Evolutionary conservation across 352 stramenopile species (phyloP).

Genomic region (Paralagenidium karlingii): DNA sequence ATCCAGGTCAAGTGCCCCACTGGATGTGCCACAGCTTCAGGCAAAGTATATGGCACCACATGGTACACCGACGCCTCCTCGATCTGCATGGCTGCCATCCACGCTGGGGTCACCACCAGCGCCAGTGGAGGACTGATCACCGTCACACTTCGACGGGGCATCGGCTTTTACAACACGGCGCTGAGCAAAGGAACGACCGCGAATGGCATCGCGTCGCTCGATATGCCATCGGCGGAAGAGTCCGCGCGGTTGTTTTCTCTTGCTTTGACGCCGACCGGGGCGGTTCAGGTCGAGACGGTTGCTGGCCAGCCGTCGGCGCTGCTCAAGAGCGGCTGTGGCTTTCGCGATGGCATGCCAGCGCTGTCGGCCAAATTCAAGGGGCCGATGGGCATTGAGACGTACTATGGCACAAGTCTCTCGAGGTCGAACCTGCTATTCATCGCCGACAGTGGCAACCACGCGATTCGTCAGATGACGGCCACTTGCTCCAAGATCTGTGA

Average conservation of each 20-base stretch:
- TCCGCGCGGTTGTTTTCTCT: conserved; percentile 50
- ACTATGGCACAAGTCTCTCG: conserved; percentile 33
- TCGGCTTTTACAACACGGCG: conserved; percentile 12
- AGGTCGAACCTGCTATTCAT: conserved; percentile 72
- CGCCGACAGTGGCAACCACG: conserved; percentile 90
- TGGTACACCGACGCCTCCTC: conserved; percentile 85
- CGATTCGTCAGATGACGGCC: conserved; percentile 84
- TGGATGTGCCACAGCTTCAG: conserved; percentile 18
- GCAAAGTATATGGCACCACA: conserved; percentile 39
- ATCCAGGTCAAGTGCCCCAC: conserved; percentile 74
- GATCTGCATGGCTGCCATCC: conserved; percentile 86
- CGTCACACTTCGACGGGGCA: conserved; percentile 26
- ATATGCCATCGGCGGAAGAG: conserved; percentile 17
- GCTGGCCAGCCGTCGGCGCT: conserved; percentile 74
- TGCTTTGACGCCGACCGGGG: conserved; percentile 18
- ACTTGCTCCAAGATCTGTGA: conserved; percentile 90
- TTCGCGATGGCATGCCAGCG: conserved; percentile 70
- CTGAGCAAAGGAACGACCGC: conserved; percentile 19
- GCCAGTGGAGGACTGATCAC: conserved; percentile 40
- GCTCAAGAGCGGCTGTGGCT: conserved; percentile 80
- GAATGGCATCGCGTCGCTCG: conserved; percentile 44
- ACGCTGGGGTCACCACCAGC: conserved; percentile 68
- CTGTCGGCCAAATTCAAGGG: conserved; percentile 65
- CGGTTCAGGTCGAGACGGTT: conserved; percentile 85
- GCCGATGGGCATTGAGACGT: conserved; percentile 52